Conservation (phyloP, 768 basidiomycete genomes). For the Tricholoma sp. region DNA sequence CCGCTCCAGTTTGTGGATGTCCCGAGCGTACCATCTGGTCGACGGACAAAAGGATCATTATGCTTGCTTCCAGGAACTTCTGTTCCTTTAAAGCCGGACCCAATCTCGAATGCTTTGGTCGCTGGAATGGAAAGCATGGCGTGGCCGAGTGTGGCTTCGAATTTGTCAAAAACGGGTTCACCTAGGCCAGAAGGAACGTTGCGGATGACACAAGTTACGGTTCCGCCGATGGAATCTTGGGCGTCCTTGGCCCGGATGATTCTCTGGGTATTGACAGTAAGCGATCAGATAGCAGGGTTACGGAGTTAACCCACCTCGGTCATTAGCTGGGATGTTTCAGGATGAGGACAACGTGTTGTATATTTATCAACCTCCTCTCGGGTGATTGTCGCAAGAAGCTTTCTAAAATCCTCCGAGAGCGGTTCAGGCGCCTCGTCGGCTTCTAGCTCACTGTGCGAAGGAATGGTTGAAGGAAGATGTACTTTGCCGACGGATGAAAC, state of each 20-base stretch:
- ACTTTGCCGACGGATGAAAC: conserved; percentile 96
- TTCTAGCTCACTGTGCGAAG: conserved; percentile 38
- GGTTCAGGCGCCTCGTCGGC: conserved; percentile 70
- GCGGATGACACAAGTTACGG: conserved; percentile 93
- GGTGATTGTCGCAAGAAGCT: conserved; percentile 73
- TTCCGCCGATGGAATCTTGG: conserved; percentile 96
- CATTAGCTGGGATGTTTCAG: conserved; percentile 87
- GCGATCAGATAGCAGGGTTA: not conserved
- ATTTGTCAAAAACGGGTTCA: conserved; percentile 98
- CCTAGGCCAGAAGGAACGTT: conserved; percentile 88
- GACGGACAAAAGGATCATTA: conserved; percentile 81
- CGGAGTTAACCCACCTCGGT: conserved; percentile 51
- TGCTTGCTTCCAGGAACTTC: conserved; percentile 90
- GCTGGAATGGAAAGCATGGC: conserved; percentile 99
- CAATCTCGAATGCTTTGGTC: conserved; percentile 97
- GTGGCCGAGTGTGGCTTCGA: conserved; percentile 92
- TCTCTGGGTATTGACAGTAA: conserved; percentile 48
- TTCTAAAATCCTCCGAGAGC: conserved; percentile 76
- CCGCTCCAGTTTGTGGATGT: conserved; percentile 95
- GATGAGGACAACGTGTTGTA: conserved; percentile 85
- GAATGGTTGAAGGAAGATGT: conserved; percentile 56
- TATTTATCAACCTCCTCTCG: conserved; percentile 87
- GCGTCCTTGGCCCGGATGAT: conserved; percentile 91
- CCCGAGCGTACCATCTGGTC: conserved; percentile 64
- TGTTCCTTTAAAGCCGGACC: conserved; percentile 93